Percentiles rank a stretch among this genome's conserved stretches.
Conservation (phyloP, 805 yeast species). For the Yamadazyma philogaea region DNA sequence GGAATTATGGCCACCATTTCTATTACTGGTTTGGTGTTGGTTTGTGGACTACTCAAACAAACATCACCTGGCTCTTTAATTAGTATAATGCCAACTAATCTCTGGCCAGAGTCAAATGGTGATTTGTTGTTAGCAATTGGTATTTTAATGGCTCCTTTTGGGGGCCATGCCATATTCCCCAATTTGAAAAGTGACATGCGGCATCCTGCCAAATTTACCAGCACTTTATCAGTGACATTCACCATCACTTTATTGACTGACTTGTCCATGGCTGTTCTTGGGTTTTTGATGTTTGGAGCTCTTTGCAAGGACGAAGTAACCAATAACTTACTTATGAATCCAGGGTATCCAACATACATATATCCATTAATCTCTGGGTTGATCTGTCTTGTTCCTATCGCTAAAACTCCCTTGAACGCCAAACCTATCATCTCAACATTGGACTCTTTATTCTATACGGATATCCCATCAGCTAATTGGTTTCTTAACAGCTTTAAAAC, state of each 20-base stretch:
- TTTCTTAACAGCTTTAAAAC: conserved; percentile 10
- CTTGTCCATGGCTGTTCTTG: conserved; percentile 60
- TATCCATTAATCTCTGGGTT: conserved; percentile 54
- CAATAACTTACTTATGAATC: conserved; percentile 42
- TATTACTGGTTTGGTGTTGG: conserved; percentile 54
- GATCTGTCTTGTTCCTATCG: conserved; percentile 79
- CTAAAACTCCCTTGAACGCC: conserved; percentile 80
- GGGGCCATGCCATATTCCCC: conserved; percentile 83
- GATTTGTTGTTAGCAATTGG: conserved; percentile 60
- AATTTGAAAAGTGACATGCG: conserved; percentile 73
- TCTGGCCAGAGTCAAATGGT: conserved; percentile 56
- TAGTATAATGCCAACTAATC: conserved; percentile 58
- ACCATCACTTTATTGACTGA: conserved; percentile 59
- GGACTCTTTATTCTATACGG: conserved; percentile 49
- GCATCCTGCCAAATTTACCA: conserved; percentile 56
- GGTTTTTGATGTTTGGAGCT: conserved; percentile 59
- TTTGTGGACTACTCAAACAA: conserved; percentile 61
- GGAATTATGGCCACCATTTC: conserved; percentile 34
- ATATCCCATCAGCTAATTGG: conserved; percentile 14
- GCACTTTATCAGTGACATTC: conserved; percentile 57
- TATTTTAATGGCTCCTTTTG: conserved; percentile 73
- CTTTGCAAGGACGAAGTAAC: conserved; percentile 52
- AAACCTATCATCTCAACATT: conserved; percentile 76
- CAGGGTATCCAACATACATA: conserved; percentile 49
- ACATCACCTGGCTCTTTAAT: conserved; percentile 73